These are phyloP conservation scores for Cyberlindnera bimundalis DNA, from an alignment of 805 yeast genomes.

Conservation along the genomic window DNA sequence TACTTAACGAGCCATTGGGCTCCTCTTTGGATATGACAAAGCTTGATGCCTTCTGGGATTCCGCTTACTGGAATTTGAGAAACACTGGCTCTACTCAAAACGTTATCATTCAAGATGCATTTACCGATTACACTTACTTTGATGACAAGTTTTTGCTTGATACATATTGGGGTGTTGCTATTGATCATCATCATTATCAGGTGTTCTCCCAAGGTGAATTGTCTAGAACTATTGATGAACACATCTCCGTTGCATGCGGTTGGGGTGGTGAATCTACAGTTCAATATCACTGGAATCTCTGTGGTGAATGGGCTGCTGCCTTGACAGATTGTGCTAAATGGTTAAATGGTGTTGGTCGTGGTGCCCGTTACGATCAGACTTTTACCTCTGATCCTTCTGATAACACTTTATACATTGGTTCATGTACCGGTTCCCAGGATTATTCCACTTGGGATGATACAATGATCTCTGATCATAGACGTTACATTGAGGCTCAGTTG, in stretches of 20 bases:
- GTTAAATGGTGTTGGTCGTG: conserved; percentile 84
- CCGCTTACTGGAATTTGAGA: conserved; percentile 68
- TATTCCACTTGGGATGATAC: conserved; percentile 55
- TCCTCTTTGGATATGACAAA: conserved; percentile 55
- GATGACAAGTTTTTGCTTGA: conserved; percentile 46
- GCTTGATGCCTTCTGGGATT: conserved; percentile 54
- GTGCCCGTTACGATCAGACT: conserved; percentile 76
- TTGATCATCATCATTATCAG: conserved; percentile 92
- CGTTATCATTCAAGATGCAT: conserved; percentile 81
- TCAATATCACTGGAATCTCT: conserved; percentile 70
- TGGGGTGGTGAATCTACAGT: conserved; percentile 42
- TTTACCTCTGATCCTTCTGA: conserved; percentile 34
- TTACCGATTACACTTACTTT: conserved; percentile 60
- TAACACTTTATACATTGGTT: conserved; percentile 45
- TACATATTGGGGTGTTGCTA: conserved; percentile 59
- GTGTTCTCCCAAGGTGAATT: conserved; percentile 70
- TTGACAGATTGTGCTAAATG: conserved; percentile 86
- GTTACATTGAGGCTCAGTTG: conserved; percentile 83
- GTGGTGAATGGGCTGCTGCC: conserved; percentile 92
- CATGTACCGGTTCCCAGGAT: conserved; percentile 54
- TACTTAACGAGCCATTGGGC: conserved; percentile 88
- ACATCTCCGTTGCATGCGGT: conserved; percentile 50
- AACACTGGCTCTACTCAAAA: conserved; percentile 48
- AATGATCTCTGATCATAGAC: conserved; percentile 56
- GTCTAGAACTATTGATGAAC: conserved; percentile 55